Evolutionary conservation across 257 asterid genomes (phyloP).

Genomic region (Nicotiana attenuata): DNA sequence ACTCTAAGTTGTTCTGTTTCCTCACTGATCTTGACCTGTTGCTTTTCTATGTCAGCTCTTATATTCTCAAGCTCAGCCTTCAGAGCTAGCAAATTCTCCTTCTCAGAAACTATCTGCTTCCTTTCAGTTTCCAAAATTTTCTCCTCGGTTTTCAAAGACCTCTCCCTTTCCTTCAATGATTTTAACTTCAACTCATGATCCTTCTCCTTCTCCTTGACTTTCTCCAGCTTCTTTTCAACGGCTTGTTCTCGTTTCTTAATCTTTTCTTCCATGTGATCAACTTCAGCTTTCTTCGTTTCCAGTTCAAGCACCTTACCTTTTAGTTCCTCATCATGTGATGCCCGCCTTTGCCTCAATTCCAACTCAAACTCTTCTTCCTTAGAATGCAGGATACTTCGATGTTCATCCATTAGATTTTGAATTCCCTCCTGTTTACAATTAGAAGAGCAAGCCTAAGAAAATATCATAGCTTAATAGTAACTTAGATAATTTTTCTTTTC

Average conservation of each 20-base stretch:
- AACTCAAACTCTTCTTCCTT: slow-evolving; percentile 69
- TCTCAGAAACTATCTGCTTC: slow-evolving; percentile 51
- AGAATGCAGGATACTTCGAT: slow-evolving; percentile 46
- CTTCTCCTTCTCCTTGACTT: slow-evolving; percentile 65
- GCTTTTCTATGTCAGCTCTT: slow-evolving; percentile 49
- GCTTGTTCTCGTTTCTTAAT: slow-evolving; percentile 78
- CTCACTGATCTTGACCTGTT: slow-evolving; percentile 46
- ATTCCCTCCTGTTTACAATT: slow-evolving; percentile 57
- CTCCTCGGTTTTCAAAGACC: slow-evolving; percentile 58
- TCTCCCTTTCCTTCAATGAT: slow-evolving; percentile 73
- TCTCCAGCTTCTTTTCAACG: slow-evolving; percentile 65
- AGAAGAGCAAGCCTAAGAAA: slow-evolving; percentile 11
- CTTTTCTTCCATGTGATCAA: slow-evolving; percentile 83
- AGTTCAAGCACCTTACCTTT: slow-evolving; percentile 63
- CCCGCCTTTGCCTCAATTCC: slow-evolving; percentile 74
- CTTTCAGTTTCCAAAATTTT: slow-evolving; percentile 56
- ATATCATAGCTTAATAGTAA: background rate
- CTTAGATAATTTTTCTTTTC: background rate
- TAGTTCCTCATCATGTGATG: slow-evolving; percentile 56
- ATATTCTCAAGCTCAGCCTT: slow-evolving; percentile 67
- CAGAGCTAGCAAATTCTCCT: slow-evolving; percentile 48
- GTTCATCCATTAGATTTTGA: slow-evolving; percentile 87
- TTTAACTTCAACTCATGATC: slow-evolving; percentile 59
- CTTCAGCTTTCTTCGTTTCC: slow-evolving; percentile 77
- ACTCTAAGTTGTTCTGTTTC: slow-evolving; percentile 67